These are phyloP conservation scores for Endocladia muricata DNA, from an alignment of 31 red algal species.

Conservation along the genomic window DNA sequence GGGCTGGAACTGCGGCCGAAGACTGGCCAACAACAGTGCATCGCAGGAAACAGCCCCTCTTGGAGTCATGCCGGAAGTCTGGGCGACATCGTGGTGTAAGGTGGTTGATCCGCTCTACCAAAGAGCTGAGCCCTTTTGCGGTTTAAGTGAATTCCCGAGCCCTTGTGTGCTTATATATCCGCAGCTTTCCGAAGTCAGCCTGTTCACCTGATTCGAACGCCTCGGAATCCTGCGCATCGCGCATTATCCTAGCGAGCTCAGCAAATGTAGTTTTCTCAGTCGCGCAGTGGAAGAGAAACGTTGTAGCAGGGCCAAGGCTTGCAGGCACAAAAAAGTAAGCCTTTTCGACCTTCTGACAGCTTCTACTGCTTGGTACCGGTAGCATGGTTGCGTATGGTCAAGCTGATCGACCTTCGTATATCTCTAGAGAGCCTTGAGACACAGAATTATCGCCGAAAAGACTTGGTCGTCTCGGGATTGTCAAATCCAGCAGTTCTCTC, in stretches of 20 bases:
- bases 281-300: not conserved
- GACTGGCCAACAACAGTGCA: not conserved
- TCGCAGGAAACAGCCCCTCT: conserved; percentile 16
- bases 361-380: not conserved
- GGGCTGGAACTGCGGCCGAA: not conserved
- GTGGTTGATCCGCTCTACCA: conserved; percentile 7
- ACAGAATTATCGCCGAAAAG: not conserved
- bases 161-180: not conserved
- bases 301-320: not conserved
- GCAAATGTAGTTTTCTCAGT: not conserved
- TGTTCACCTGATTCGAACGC: not conserved
- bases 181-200: not conserved
- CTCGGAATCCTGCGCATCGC: not conserved
- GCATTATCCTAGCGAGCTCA: not conserved
- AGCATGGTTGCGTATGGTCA: not conserved
- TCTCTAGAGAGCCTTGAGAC: not conserved
- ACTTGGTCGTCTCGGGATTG: not conserved
- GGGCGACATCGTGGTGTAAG: conserved; percentile 7
- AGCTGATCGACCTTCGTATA: not conserved
- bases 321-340: not conserved
- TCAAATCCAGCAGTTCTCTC: not conserved
- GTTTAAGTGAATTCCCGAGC: not conserved
- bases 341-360: not conserved
- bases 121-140: not conserved
- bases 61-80: conserved; percentile 10